phyloP scores from a whole-genome alignment of 2,329 filamentous ascomycete species.

The Orbilia quercus region DNA sequence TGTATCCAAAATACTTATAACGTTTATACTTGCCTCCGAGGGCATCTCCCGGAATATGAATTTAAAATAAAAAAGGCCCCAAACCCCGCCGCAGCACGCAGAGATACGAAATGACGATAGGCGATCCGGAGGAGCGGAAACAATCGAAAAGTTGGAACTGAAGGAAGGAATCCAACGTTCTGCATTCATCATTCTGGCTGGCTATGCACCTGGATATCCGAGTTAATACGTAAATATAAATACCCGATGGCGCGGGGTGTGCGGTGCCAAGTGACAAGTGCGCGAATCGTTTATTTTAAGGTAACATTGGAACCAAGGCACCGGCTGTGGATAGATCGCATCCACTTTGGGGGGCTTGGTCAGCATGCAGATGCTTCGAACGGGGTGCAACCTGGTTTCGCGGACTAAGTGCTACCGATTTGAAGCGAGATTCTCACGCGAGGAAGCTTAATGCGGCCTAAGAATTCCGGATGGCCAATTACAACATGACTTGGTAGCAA shows the following conservation, averaged over 20 bases:
- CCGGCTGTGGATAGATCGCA: too few relatives aligned
- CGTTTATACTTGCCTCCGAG: constrained; percentile 16
- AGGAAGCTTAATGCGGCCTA: constrained; percentile 6
- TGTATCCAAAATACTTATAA: neutral
- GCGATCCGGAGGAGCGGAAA: constrained; percentile 1
- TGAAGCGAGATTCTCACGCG: neutral
- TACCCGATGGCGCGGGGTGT: too few relatives aligned
- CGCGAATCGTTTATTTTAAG: too few relatives aligned
- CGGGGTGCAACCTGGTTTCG: neutral
- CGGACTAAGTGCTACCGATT: too few relatives aligned
- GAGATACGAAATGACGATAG: constrained; percentile 7
- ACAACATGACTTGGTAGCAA: neutral
- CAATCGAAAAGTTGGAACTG: constrained; percentile 12
- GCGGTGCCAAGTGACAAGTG: too few relatives aligned
- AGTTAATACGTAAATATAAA: too few relatives aligned
- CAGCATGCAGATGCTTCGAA: too few relatives aligned
- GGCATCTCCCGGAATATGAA: constrained; percentile 18
- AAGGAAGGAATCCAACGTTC: constrained; percentile 1
- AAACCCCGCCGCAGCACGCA: constrained; percentile 20
- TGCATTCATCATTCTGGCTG: too few relatives aligned
- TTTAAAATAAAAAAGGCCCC: neutral
- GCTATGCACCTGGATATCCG: too few relatives aligned
- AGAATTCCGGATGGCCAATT: neutral
- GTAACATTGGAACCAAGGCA: neutral
- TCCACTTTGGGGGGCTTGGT: too few relatives aligned